These are phyloP conservation scores for Pulveroboletus frians DNA, from an alignment of 768 basidiomycete genomes.

Conservation along the genomic window DNA sequence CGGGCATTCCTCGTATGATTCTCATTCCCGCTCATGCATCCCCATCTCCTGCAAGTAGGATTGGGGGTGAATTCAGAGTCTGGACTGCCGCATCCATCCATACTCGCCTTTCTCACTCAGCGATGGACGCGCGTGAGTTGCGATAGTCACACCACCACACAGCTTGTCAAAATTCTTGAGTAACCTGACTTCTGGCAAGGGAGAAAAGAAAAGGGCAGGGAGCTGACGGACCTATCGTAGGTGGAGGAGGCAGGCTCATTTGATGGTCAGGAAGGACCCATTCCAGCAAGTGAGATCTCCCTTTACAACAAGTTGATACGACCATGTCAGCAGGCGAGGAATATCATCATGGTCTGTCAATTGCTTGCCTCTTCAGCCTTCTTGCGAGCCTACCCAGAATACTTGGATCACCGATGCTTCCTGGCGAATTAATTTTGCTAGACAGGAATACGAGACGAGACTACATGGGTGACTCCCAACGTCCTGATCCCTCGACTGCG, in stretches of 20 bases:
- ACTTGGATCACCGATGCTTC: constrained; percentile 71
- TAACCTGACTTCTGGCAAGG: constrained; percentile 9
- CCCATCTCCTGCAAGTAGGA: neutral
- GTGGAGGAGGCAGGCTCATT: too few species aligned
- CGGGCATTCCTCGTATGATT: neutral
- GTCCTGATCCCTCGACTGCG: constrained; percentile 69
- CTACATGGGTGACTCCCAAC: constrained; percentile 77
- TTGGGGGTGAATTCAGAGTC: constrained; percentile 1
- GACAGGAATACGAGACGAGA: constrained; percentile 61
- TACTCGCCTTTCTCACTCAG: constrained; percentile 26
- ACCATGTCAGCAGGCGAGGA: neutral
- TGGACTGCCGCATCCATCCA: constrained; percentile 8
- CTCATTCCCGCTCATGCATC: constrained; percentile 1
- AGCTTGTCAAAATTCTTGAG: too few species aligned
- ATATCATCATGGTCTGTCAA: neutral
- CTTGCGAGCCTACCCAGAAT: constrained; percentile 39
- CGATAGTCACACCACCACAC: constrained; percentile 67
- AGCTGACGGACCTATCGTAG: constrained; percentile 36
- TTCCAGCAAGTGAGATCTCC: too few species aligned
- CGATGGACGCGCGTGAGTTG: constrained; percentile 36
- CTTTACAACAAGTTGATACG: too few species aligned
- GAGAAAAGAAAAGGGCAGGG: neutral
- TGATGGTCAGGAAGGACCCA: too few species aligned
- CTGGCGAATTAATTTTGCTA: constrained; percentile 54
- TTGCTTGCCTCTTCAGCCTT: constrained; percentile 46